Evolutionary conservation across 2,329 filamentous ascomycete genomes (phyloP).

Genomic region (Didymella arachidicola): DNA sequence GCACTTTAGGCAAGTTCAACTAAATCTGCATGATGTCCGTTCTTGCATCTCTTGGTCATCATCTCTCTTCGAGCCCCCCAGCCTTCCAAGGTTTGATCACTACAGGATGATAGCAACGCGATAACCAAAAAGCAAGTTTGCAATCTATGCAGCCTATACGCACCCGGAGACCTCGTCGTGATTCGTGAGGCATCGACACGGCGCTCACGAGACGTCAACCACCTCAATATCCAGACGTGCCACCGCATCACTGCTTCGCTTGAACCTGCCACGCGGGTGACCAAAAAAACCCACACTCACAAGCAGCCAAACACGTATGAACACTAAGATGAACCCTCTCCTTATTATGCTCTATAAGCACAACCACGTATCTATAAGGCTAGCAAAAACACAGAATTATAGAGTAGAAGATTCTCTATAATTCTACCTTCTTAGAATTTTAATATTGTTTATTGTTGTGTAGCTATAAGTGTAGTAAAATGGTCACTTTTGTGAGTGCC

Average conservation of each 20-base stretch:
- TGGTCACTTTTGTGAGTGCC: too few species aligned
- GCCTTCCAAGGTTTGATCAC: neutral
- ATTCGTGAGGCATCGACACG: neutral
- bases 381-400: too few species aligned
- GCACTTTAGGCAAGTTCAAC: neutral
- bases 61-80: neutral
- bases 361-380: too few species aligned
- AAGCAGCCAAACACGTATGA: too few species aligned
- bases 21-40: neutral
- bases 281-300: too few species aligned
- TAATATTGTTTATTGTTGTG: too few species aligned
- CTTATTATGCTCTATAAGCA: too few species aligned
- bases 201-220: conserved; percentile 5
- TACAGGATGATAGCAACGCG: conserved; percentile 2
- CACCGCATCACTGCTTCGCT: conserved; percentile 8
- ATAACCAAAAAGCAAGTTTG: conserved; percentile 1
- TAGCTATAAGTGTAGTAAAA: too few species aligned
- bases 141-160: conserved; percentile 6
- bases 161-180: neutral
- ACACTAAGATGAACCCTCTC: too few species aligned
- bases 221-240: conserved; percentile 1
- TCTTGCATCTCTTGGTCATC: neutral
- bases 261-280: too few species aligned
- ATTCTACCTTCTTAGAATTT: too few species aligned
- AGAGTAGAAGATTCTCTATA: too few species aligned